Percentiles rank a stretch among this genome's conserved stretches.
phyloP scores from a whole-genome alignment of 805 yeast genomes.

The Myxozyma mucilagina region DNA sequence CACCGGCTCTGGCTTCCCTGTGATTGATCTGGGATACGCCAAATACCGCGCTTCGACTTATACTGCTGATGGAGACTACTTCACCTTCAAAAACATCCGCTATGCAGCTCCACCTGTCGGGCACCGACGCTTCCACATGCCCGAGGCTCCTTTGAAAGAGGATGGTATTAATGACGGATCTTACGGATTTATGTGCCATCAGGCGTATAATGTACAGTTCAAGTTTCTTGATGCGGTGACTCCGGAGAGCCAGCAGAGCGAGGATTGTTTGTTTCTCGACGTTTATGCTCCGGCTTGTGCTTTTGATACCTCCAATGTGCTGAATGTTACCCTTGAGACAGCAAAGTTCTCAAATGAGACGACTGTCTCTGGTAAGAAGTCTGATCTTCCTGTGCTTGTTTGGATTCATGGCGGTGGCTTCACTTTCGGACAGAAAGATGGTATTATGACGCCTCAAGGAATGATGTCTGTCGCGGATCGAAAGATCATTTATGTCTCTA shows the following conservation, averaged over 20 bases:
- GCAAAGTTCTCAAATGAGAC: neutral
- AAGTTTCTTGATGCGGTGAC: slow-evolving; percentile 10
- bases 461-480: slow-evolving; percentile 21
- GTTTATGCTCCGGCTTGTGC: slow-evolving; percentile 26
- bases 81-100: slow-evolving; percentile 23
- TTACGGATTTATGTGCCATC: slow-evolving; percentile 24
- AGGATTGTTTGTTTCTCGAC: slow-evolving; percentile 31
- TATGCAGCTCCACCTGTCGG: slow-evolving; percentile 32
- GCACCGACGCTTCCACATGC: slow-evolving; percentile 22
- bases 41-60: slow-evolving; percentile 25
- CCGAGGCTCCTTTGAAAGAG: slow-evolving; percentile 20
- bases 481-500: slow-evolving; percentile 26
- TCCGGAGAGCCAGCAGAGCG: slow-evolving; percentile 6
- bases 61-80: slow-evolving; percentile 13
- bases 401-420: slow-evolving; percentile 35
- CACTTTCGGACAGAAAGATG: slow-evolving; percentile 27
- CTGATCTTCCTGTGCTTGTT: slow-evolving; percentile 17
- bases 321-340: neutral
- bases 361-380: neutral
- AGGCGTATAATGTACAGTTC: slow-evolving; percentile 17
- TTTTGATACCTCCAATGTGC: neutral
- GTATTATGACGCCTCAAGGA: slow-evolving; percentile 21
- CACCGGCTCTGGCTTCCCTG: neutral
- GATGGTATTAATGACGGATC: slow-evolving; percentile 23
- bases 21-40: slow-evolving; percentile 28